phyloP scores from a whole-genome alignment of 257 asterid species.

The Plectranthus barbatus region DNA sequence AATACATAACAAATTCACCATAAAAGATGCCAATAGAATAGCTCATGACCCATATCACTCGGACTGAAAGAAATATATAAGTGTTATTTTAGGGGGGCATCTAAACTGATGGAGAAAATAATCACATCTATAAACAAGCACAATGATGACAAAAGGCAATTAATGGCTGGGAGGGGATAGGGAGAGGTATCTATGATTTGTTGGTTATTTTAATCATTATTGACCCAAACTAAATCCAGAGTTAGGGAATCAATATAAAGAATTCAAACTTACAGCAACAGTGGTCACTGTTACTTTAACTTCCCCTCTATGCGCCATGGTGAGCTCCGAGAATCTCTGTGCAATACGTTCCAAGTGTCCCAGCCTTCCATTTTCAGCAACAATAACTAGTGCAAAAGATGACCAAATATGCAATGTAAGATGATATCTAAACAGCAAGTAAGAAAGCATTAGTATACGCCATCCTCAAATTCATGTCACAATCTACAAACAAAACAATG shows the following conservation, averaged over 20 bases:
- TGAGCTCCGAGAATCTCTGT: conserved; percentile 66
- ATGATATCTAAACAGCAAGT: background rate
- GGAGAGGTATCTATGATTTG: background rate
- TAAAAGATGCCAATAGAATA: too few relatives aligned
- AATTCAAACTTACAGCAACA: conserved; percentile 62
- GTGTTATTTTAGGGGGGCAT: too few relatives aligned
- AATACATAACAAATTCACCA: too few relatives aligned
- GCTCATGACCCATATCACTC: too few relatives aligned
- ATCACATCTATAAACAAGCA: too few relatives aligned
- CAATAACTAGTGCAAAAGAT: conserved; percentile 38
- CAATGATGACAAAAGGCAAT: background rate
- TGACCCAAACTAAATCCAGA: background rate
- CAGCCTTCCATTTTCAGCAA: conserved; percentile 79
- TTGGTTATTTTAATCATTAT: background rate
- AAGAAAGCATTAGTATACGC: background rate
- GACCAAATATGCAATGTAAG: background rate
- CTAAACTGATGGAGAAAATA: background rate
- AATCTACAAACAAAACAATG: background rate
- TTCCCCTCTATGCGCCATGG: conserved; percentile 90
- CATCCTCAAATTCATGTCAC: background rate
- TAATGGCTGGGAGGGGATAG: background rate
- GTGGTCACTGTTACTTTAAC: conserved; percentile 74
- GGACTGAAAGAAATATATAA: too few relatives aligned
- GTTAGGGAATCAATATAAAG: background rate
- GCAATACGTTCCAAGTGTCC: conserved; percentile 48